Conservation (phyloP, 2,329 filamentous ascomycete genomes). For the Parasarocladium wereldwijsianum region DNA sequence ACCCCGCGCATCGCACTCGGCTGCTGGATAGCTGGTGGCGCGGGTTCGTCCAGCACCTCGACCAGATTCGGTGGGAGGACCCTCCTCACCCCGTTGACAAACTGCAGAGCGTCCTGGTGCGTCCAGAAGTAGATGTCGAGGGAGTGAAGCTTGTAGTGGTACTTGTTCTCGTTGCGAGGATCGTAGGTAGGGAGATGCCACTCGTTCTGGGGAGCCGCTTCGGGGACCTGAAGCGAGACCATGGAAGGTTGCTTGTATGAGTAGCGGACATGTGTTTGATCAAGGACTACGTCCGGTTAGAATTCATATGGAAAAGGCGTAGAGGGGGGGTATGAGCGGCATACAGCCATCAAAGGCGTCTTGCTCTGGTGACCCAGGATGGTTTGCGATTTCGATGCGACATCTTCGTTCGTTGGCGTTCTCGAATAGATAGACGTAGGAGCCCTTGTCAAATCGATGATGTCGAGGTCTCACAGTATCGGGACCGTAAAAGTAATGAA, state of each 20-base stretch:
- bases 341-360: conserved; percentile 67
- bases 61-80: conserved; percentile 47
- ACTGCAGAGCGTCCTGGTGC: conserved; percentile 53
- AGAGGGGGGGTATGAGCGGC: conserved; percentile 14
- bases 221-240: conserved; percentile 51
- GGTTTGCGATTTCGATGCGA: conserved; percentile 63
- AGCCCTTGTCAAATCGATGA: conserved; percentile 67
- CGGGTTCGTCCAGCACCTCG: conserved; percentile 50
- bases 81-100: conserved; percentile 52
- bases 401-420: conserved; percentile 52
- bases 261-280: conserved; percentile 49
- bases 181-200: conserved; percentile 68
- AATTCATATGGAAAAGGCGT: neutral
- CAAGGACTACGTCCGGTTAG: conserved; percentile 37
- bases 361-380: conserved; percentile 59
- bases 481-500: conserved; percentile 68
- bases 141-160: conserved; percentile 63
- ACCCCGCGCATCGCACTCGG: conserved; percentile 47
- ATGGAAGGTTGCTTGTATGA: conserved; percentile 61
- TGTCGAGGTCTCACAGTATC: conserved; percentile 54
- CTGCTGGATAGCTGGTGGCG: conserved; percentile 25
- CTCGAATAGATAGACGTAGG: conserved; percentile 70
- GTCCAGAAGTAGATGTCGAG: conserved; percentile 74
- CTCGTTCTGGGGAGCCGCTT: conserved; percentile 36
- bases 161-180: conserved; percentile 58